phyloP scores from a whole-genome alignment of 306 rosid species.

The Cucurbita ficifolia region DNA sequence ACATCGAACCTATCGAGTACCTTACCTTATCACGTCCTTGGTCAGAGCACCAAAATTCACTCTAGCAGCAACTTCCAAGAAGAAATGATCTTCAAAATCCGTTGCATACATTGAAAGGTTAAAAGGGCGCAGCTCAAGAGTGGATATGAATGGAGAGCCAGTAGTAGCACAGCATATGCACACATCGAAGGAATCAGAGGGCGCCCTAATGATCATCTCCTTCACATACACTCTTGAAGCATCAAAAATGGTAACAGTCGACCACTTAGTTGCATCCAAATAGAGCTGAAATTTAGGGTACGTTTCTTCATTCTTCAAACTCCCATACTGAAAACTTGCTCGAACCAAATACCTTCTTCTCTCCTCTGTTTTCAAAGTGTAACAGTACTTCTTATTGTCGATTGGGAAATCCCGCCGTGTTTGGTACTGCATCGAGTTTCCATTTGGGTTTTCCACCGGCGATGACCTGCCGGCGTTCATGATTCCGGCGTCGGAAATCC shows the following conservation, averaged over 20 bases:
- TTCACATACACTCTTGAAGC: slow-evolving; percentile 63
- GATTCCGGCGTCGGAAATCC: slow-evolving; percentile 54
- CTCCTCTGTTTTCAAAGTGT: slow-evolving; percentile 50
- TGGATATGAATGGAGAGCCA: slow-evolving; percentile 82
- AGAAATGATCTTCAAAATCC: slow-evolving; percentile 66
- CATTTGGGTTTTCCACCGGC: slow-evolving; percentile 36
- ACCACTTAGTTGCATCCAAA: slow-evolving; percentile 80
- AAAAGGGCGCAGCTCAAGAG: slow-evolving; percentile 79
- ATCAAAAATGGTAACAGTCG: slow-evolving; percentile 63
- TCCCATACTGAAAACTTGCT: slow-evolving; percentile 81
- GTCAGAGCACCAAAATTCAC: slow-evolving; percentile 76
- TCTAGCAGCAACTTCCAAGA: slow-evolving; percentile 83
- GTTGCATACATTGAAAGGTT: slow-evolving; percentile 93
- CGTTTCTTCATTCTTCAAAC: slow-evolving; percentile 55
- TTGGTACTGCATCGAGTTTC: slow-evolving; percentile 40
- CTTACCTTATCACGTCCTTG: slow-evolving; percentile 54
- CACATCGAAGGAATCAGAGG: slow-evolving; percentile 57
- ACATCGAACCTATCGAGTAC: background rate
- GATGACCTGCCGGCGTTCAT: slow-evolving; percentile 41
- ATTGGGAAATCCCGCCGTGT: slow-evolving; percentile 64
- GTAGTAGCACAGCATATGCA: slow-evolving; percentile 86
- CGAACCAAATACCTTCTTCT: slow-evolving; percentile 65
- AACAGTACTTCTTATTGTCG: slow-evolving; percentile 61
- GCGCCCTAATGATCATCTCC: slow-evolving; percentile 77
- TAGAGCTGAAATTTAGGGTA: slow-evolving; percentile 82